A percentile compares a stretch with the other conserved stretches of the same genome.
These are phyloP conservation scores for Penicillium paneum DNA, from an alignment of 2,329 filamentous ascomycete species.

Conservation along the genomic window DNA sequence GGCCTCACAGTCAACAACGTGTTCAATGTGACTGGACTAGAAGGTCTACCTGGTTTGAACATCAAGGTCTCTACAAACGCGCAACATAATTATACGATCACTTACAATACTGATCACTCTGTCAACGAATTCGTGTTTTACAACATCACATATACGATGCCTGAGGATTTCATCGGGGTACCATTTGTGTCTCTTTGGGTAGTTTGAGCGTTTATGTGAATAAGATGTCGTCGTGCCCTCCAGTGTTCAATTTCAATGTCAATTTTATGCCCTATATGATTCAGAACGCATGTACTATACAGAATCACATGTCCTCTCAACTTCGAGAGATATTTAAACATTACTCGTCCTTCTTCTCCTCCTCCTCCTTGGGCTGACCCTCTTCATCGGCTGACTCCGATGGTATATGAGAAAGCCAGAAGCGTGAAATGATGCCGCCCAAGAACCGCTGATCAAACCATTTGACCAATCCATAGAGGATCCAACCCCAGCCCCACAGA, in stretches of 20 bases:
- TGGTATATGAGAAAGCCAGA: slow-evolving; percentile 19
- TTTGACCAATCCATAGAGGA: slow-evolving; percentile 27
- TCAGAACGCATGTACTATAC: background rate
- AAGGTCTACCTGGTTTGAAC: slow-evolving; percentile 13
- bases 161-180: slow-evolving; percentile 6
- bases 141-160: slow-evolving; percentile 19
- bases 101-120: slow-evolving; percentile 15
- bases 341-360: background rate
- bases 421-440: slow-evolving; percentile 24
- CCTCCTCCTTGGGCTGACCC: background rate
- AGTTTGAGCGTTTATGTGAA: background rate
- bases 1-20: slow-evolving; percentile 48
- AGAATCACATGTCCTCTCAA: background rate
- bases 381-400: background rate
- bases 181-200: slow-evolving; percentile 13
- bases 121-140: slow-evolving; percentile 19
- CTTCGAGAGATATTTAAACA: background rate
- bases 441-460: slow-evolving; percentile 27
- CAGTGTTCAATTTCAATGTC: background rate
- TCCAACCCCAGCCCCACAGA: slow-evolving; percentile 32
- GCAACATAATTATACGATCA: slow-evolving; percentile 9
- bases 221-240: background rate
- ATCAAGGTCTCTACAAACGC: slow-evolving; percentile 14
- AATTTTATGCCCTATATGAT: background rate
- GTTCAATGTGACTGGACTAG: slow-evolving; percentile 16